phyloP scores from a whole-genome alignment of 2,329 filamentous ascomycete genomes.

The Sclerotinia spermophila region DNA sequence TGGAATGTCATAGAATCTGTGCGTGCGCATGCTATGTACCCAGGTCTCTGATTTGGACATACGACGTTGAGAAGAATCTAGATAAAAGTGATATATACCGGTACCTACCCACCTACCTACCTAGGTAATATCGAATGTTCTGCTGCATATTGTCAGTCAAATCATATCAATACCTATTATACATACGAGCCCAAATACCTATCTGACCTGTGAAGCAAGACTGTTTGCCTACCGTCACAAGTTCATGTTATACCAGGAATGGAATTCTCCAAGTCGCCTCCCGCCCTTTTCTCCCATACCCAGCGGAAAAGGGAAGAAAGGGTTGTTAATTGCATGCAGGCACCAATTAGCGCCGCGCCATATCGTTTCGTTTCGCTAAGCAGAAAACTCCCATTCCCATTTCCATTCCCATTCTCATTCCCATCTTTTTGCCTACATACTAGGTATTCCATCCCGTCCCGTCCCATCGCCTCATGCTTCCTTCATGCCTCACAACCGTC shows the following conservation, averaged over 20 bases:
- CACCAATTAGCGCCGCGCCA: constrained; percentile 1
- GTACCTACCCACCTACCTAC: too few relatives aligned
- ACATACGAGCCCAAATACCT: not conserved
- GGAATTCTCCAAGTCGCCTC: not conserved
- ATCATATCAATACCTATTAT: not conserved
- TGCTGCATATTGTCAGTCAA: not conserved
- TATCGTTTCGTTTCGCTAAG: not conserved
- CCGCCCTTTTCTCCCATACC: not conserved
- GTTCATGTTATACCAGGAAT: not conserved
- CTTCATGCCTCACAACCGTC: not conserved
- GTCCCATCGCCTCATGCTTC: not conserved
- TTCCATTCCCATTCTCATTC: not conserved
- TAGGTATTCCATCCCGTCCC: too few relatives aligned
- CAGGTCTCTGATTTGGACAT: not conserved
- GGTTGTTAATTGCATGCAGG: constrained; percentile 2
- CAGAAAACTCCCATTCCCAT: constrained; percentile 2
- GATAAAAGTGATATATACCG: not conserved
- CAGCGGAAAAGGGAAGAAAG: constrained; percentile 4
- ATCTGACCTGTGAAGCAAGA: not conserved
- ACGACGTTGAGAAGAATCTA: not conserved
- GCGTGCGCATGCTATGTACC: not conserved
- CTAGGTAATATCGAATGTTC: not conserved
- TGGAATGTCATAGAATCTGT: not conserved
- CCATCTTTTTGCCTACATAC: not conserved
- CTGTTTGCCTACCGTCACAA: not conserved